Conservation (phyloP, 2,329 filamentous ascomycete species). For the Xylariaceae sp. region DNA sequence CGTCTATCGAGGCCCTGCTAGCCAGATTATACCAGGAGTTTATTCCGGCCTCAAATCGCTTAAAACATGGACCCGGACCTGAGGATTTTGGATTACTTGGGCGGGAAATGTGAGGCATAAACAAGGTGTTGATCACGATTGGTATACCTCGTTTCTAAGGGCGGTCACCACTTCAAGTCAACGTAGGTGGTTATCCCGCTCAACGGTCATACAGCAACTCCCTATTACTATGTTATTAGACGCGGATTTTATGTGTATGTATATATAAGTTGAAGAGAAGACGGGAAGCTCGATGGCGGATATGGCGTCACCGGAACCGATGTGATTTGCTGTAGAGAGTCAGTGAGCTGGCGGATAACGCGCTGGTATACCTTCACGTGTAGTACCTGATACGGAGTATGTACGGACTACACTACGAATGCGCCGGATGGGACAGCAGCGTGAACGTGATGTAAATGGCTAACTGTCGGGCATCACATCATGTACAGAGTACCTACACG, state of each 20-base stretch:
- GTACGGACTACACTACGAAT: too few species aligned
- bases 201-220: neutral
- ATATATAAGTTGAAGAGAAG: conserved; percentile 1
- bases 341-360: neutral
- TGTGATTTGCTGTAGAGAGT: neutral
- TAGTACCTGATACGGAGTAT: too few species aligned
- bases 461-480: too few species aligned
- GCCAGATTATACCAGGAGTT: neutral
- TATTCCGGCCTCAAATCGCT: neutral
- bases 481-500: too few species aligned
- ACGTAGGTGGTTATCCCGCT: neutral
- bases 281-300: neutral
- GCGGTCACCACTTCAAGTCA: neutral
- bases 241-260: conserved; percentile 12
- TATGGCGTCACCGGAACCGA: neutral
- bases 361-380: neutral
- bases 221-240: conserved; percentile 12
- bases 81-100: conserved; percentile 5
- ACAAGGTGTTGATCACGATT: conserved; percentile 6
- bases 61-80: conserved; percentile 8
- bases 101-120: conserved; percentile 14
- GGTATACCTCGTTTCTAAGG: neutral
- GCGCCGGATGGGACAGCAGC: too few species aligned
- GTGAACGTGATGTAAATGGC: too few species aligned
- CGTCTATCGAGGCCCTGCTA: conserved; percentile 1